phyloP scores from a whole-genome alignment of 495 filamentous ascomycete genomes.

The Podospora fimiseda region DNA sequence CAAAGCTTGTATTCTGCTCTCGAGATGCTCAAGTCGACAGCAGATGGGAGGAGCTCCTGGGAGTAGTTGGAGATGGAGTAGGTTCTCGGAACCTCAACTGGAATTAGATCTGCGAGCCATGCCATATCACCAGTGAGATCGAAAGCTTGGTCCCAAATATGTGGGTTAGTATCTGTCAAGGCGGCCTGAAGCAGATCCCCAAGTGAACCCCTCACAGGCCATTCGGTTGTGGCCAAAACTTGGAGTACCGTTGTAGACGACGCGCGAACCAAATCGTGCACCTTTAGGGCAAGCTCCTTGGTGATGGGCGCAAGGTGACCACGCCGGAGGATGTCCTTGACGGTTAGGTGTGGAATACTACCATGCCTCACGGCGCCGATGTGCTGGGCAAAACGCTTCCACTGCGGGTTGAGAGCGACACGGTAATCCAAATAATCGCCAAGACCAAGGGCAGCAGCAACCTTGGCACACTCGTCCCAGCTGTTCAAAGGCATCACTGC shows the following conservation, averaged over 20 bases:
- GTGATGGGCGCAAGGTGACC: slow-evolving; percentile 45
- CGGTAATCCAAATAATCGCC: slow-evolving; percentile 32
- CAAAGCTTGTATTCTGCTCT: slow-evolving; percentile 42
- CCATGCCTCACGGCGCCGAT: slow-evolving; percentile 33
- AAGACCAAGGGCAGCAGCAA: slow-evolving; percentile 40
- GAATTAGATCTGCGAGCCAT: slow-evolving; percentile 41
- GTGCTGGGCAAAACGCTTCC: slow-evolving; percentile 42
- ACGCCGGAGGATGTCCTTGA: slow-evolving; percentile 43
- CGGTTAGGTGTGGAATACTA: slow-evolving; percentile 26
- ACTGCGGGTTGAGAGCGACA: slow-evolving; percentile 28
- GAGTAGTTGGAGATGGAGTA: slow-evolving; percentile 45
- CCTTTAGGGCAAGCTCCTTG: slow-evolving; percentile 40
- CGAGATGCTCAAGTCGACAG: slow-evolving; percentile 42
- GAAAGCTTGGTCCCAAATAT: slow-evolving; percentile 46
- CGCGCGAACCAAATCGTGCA: slow-evolving; percentile 37
- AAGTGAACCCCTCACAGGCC: slow-evolving; percentile 42
- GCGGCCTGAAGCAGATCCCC: slow-evolving; percentile 42
- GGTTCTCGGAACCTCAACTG: slow-evolving; percentile 43
- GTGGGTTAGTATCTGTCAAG: slow-evolving; percentile 36
- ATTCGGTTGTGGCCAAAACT: slow-evolving; percentile 41
- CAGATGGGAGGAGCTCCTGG: slow-evolving; percentile 41
- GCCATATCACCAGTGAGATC: slow-evolving; percentile 30
- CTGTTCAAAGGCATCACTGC: slow-evolving; percentile 47
- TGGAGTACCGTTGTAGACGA: slow-evolving; percentile 43
- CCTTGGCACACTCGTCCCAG: slow-evolving; percentile 43